These are phyloP conservation scores for Micractinium sp. DNA, from an alignment of 139 green algal genomes.

Conservation along the genomic window DNA sequence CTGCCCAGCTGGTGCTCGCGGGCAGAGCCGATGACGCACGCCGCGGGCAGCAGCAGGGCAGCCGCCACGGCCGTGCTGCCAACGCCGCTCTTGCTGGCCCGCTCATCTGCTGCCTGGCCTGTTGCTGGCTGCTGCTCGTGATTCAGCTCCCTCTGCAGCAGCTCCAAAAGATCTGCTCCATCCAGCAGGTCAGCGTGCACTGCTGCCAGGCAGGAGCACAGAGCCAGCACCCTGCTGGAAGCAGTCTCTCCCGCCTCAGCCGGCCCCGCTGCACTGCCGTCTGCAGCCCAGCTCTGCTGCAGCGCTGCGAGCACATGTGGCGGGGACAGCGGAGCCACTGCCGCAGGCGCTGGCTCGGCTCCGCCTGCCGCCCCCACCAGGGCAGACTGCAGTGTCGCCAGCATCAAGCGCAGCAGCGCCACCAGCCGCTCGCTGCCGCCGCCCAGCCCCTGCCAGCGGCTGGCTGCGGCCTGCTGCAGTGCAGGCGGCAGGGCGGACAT, in stretches of 20 bases:
- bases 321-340: neutral
- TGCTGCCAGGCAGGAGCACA: conserved; percentile 5
- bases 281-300: neutral
- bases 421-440: neutral
- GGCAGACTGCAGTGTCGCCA: conserved; percentile 13
- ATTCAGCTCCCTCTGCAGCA: conserved; percentile 18
- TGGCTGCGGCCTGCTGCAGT: neutral
- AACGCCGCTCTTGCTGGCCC: neutral
- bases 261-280: neutral
- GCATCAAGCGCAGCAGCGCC: conserved; percentile 30
- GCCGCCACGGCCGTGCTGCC: neutral
- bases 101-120: neutral
- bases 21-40: neutral
- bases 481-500: neutral
- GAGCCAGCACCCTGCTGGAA: neutral
- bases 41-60: conserved; percentile 25
- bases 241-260: neutral
- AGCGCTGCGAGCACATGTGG: neutral
- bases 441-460: neutral
- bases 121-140: neutral
- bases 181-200: conserved; percentile 25
- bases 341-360: neutral
- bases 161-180: neutral
- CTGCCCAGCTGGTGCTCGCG: neutral
- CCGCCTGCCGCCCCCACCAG: conserved; percentile 10